Base-by-base conservation (phyloP, 1,284 basidiomycete species). In the Boletus smithii region DNA sequence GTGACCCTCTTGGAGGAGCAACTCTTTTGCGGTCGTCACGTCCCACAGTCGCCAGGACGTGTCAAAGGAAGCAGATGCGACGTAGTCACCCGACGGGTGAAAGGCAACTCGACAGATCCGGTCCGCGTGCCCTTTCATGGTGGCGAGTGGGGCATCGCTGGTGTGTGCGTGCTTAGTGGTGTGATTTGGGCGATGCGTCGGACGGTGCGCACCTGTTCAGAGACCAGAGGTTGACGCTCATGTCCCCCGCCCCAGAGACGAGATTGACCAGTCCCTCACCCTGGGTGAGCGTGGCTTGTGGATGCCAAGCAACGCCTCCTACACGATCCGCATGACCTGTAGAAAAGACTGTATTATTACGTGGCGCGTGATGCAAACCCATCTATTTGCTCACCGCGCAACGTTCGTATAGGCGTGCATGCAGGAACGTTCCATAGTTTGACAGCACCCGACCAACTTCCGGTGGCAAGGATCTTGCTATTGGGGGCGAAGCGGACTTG, bases 1-100 rank as follows among this genome's bases (percentile, higher is more conserved):
- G 64, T 99, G 97, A 0, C 97, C 97, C 66, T 99, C 95, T 69
- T 99, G 97, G 3, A 93, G 68, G 17, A 97, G 72, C 3, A 99
- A 69, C 61, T 97, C 94, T 61, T 84, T 81, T 2, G 83, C 73
- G 1, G 83, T 89, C 37, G 77, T 75, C 2, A 93, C 85, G 66
- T 99, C 95, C 97, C 97, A 99, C 39, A 99, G 69, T 32, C 97
- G 75, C 95, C 97, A 99, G n/a, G 95, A 93, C 4, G 92, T 97
- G 67, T 99, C 97, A 59, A 95, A 99, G 49, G 92, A 92, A 0
- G 95, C 95, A 51, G 92, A 95, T 1, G 89, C 95, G 11, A 97
- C 80, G 63, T 95, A 97, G 38, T 84, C 70, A 1, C 97, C 97
- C 0, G 91, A 92, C 0, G 97, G 95, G 68, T 99, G 97, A 69